These are phyloP conservation scores for Pestalotiopsis sp. DNA, from an alignment of 2,329 filamentous ascomycete species.

Conservation along the genomic window DNA sequence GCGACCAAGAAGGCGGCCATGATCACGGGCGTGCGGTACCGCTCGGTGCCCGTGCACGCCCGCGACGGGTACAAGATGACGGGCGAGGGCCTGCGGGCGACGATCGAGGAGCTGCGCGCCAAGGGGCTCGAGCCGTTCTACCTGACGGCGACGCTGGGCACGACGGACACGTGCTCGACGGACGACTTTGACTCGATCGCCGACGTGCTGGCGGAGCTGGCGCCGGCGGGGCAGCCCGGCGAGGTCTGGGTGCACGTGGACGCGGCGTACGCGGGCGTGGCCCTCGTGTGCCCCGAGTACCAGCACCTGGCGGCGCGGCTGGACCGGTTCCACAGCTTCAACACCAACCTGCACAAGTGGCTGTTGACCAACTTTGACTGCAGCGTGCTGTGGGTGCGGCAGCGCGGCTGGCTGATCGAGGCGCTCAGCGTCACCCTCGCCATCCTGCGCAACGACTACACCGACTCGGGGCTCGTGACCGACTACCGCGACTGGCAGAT, in stretches of 20 bases:
- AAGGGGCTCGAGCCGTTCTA: constrained; percentile 84
- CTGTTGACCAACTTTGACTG: constrained; percentile 90
- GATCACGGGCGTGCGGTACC: constrained; percentile 83
- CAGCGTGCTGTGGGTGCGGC: constrained; percentile 78
- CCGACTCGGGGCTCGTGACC: constrained; percentile 81
- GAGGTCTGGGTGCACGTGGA: constrained; percentile 92
- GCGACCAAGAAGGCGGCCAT: constrained; percentile 86
- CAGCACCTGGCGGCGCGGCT: constrained; percentile 68
- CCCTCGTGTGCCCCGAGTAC: constrained; percentile 81
- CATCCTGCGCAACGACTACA: constrained; percentile 81
- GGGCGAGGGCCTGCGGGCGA: constrained; percentile 60
- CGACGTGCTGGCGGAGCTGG: constrained; percentile 41
- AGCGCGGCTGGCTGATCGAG: constrained; percentile 75
- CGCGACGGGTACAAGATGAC: constrained; percentile 73
- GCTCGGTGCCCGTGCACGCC: constrained; percentile 65
- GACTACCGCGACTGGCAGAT: constrained; percentile 99
- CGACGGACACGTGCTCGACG: constrained; percentile 84
- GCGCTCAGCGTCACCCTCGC: constrained; percentile 79
- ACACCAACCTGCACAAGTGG: constrained; percentile 99
- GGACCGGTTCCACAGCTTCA: constrained; percentile 79
- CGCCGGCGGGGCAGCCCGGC: constrained; percentile 32
- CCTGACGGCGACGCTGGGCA: constrained; percentile 81
- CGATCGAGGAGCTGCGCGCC: constrained; percentile 66
- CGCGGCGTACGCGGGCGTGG: constrained; percentile 88
- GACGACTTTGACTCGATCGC: constrained; percentile 79